phyloP scores from a whole-genome alignment of 2,329 filamentous ascomycete genomes.

The Trichoderma atroviride region DNA sequence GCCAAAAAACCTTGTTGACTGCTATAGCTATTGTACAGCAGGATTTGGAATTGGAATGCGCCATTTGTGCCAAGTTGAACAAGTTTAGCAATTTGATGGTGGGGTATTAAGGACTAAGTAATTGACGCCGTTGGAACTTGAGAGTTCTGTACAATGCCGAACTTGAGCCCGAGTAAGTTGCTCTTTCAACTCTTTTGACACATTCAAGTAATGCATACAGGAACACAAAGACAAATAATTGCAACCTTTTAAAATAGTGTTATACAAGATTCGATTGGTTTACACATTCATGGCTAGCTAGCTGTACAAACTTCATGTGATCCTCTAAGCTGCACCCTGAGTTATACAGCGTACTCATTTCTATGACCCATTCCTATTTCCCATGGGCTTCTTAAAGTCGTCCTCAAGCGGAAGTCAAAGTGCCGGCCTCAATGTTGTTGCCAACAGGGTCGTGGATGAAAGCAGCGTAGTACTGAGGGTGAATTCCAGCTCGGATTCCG shows the following conservation, averaged over 20 bases:
- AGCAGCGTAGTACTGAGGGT: constrained; percentile 48
- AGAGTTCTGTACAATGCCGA: neutral
- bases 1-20: neutral
- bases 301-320: neutral
- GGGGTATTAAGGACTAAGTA: neutral
- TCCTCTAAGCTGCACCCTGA: neutral
- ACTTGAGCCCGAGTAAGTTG: neutral
- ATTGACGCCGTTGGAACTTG: neutral
- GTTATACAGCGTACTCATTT: neutral
- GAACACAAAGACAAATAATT: too few relatives aligned
- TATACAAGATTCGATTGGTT: too few relatives aligned
- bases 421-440: constrained; percentile 49
- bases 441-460: constrained; percentile 50
- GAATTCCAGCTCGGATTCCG: constrained; percentile 45
- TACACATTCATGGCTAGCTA: neutral
- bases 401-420: constrained; percentile 37
- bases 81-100: neutral
- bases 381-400: neutral
- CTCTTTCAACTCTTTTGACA: fast-evolving
- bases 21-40: neutral
- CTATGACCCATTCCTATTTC: neutral
- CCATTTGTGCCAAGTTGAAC: neutral
- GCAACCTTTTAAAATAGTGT: too few relatives aligned
- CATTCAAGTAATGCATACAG: neutral
- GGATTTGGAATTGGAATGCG: neutral